Evolutionary conservation across 257 asterid species (phyloP), one percentile per base, ranked within the genome.

Genomic region (Nicotiana paniculata): DNA sequence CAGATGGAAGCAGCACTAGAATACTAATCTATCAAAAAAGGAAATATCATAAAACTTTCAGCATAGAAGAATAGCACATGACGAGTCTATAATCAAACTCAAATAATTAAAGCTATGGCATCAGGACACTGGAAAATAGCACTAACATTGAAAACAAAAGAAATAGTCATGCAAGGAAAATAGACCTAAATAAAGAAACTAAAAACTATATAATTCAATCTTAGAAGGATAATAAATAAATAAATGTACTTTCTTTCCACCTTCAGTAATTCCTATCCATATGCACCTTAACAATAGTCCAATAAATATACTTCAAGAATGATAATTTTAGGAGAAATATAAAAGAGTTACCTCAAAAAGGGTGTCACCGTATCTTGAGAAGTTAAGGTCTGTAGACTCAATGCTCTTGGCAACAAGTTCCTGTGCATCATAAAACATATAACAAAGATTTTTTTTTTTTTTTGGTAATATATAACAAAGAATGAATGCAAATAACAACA

Each of bases 321-420:
- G 58, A 53, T 12, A 53, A 53, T 12, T 12, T 53, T 12, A 3
- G n/a, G 58, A 4, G 58, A 53, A 53, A 13, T 53, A 53, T 53
- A 16, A 53, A 53, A 53, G 58, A 53, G 58, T 53, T 74, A 63
- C 83, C 83, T 80, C 83, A 66, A 66, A 80, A 32, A 80, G 64
- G 24, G 83, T 80, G 83, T 80, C 83, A 65, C 83, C 83, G 83
- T 80, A 80, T 80, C 83, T 80, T 43, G 77, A 63, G 77, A 80
- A 80, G 83, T 80, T 80, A 26, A 80, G 83, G 30, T 66, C 77
- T 43, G 77, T 46, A 24, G 83, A 51, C 58, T 80, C 83, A 30
- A 80, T 26, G 65, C 77, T 80, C 64, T 63, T 80, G 12, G 64
- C 83, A 62, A 80, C 83, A 64, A 80, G 83, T 80, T 80, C 83